Evolutionary conservation across 1,284 basidiomycete species (phyloP), one percentile per base, ranked within the genome.

Genomic region (Hymenochaete sp.): DNA sequence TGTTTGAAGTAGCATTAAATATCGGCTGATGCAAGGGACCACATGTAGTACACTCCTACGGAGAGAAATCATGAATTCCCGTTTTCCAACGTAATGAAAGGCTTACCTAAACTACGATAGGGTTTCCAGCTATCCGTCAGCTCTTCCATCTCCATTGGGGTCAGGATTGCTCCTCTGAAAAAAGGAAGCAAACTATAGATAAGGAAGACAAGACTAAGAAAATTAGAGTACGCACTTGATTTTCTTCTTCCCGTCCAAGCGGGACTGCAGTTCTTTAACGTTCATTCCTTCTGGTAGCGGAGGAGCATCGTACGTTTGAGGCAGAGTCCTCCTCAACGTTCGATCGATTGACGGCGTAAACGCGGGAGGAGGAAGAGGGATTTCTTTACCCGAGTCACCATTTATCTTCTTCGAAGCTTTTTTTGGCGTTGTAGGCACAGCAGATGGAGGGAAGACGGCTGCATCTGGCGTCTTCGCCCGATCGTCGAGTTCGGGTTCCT

Each of bases 241-340:
- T 65, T 90, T 90, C 56, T 85, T 88, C 68, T 91, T 92, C 24
- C 83, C 82, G 14, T 70, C 69, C 47, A 91, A 58, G 18, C 90
- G 68, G 44, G 68, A 69, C 59, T 80, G 81, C 38, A 93, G 67
- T 6, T 71, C 59, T 3, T 72, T 66, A 3, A 81, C 64, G 11
- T 73, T 78, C 24, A 92, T 59, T 0, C 79, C 81, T 16, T 71
- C 69, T 1, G 79, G 80, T 35, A 89, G 64, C 3, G 77, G 70
- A 19, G 59, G 57, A 13, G 62, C 57, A n/a, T 57, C 49, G 53
- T 64, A 64, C 28, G 49, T 40, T 25, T 53, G 49, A 16, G 52
- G 49, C 31, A 52, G 26, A 37, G 50, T 44, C 37, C 43, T 58
- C 45, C 67, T 66, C 47, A 82, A 58, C 3, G 68, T 72, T 56